Conservation (phyloP, 2,329 filamentous ascomycete genomes). For the Hypocrella siamensis region DNA sequence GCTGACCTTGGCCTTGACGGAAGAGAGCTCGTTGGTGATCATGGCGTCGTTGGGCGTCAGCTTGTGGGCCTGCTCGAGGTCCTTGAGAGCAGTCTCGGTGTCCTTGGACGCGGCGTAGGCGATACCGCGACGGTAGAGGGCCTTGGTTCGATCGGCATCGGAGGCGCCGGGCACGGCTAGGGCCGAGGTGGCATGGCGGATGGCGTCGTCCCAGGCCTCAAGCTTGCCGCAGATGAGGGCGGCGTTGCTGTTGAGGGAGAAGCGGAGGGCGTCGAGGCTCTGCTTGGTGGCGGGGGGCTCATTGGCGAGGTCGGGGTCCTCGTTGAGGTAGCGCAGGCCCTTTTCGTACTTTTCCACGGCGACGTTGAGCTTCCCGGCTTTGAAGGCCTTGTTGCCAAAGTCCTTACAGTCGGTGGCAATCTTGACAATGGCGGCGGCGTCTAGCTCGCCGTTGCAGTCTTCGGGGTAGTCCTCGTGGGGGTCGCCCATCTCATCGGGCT, state of each 20-base stretch:
- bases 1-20: conserved; percentile 62
- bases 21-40: conserved; percentile 57
- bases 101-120: conserved; percentile 67
- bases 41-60: conserved; percentile 62
- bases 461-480: conserved; percentile 92
- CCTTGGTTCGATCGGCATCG: conserved; percentile 77
- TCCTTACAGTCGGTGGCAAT: conserved; percentile 80
- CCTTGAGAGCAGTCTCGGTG: conserved; percentile 63
- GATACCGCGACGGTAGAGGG: conserved; percentile 65
- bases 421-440: conserved; percentile 53
- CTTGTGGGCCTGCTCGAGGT: conserved; percentile 60
- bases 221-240: conserved; percentile 77
- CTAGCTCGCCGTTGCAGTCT: conserved; percentile 51
- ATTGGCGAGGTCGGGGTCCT: conserved; percentile 60
- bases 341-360: conserved; percentile 92
- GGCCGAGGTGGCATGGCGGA: conserved; percentile 56
- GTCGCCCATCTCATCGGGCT: conserved; percentile 70
- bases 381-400: conserved; percentile 87
- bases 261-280: conserved; percentile 58
- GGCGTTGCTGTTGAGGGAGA: conserved; percentile 78
- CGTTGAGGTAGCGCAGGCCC: conserved; percentile 74
- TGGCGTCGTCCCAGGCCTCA: conserved; percentile 52
- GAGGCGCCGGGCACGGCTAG: conserved; percentile 49
- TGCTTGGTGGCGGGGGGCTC: conserved; percentile 53
- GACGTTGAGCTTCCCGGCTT: conserved; percentile 51